phyloP scores from a whole-genome alignment of 2,329 filamentous ascomycete genomes.

The Diplodia mutila region DNA sequence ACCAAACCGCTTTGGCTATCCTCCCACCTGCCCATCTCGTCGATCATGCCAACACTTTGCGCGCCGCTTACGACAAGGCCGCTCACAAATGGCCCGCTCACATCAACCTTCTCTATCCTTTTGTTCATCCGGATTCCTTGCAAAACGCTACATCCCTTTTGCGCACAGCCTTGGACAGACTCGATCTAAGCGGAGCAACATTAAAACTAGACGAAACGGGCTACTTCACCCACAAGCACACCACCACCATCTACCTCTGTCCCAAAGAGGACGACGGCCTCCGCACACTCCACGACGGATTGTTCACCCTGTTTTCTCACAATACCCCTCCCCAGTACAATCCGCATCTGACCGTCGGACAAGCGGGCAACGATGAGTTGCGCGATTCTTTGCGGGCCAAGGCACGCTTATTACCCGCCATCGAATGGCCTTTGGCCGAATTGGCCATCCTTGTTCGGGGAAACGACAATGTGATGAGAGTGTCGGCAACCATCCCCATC shows the following conservation, averaged over 20 bases:
- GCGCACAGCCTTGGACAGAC: constrained; percentile 38
- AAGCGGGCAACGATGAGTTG: constrained; percentile 54
- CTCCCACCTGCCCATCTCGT: constrained; percentile 58
- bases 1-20: constrained; percentile 65
- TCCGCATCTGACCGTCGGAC: constrained; percentile 65
- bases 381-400: constrained; percentile 60
- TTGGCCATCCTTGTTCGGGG: constrained; percentile 59
- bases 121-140: constrained; percentile 57
- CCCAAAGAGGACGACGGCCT: constrained; percentile 24
- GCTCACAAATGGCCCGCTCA: constrained; percentile 68
- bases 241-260: constrained; percentile 49
- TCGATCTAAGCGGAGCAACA: not conserved
- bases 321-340: constrained; percentile 37
- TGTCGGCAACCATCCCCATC: constrained; percentile 58
- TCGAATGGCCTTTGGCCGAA: constrained; percentile 55
- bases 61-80: constrained; percentile 65
- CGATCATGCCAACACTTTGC: constrained; percentile 57
- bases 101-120: constrained; percentile 69
- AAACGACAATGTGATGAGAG: constrained; percentile 53
- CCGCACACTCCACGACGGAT: constrained; percentile 24
- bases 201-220: constrained; percentile 47
- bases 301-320: constrained; percentile 41
- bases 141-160: constrained; percentile 49
- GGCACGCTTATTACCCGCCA: constrained; percentile 50
- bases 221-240: constrained; percentile 55